These are phyloP conservation scores for Scedosporium boydii DNA, from an alignment of 2,329 filamentous ascomycete species.

Conservation along the genomic window DNA sequence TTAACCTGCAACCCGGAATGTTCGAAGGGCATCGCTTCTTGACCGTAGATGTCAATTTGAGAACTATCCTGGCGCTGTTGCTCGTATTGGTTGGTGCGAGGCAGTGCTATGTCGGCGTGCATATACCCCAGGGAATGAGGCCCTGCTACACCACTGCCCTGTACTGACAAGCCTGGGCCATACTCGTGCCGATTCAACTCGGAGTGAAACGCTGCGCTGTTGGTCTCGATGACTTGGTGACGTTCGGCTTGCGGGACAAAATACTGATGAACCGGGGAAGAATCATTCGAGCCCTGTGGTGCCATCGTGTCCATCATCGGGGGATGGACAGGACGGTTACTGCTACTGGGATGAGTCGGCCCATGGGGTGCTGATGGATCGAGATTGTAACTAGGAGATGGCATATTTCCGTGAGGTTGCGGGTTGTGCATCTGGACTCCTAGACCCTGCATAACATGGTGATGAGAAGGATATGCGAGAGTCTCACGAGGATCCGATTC, in stretches of 20 bases:
- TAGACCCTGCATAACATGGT: background rate
- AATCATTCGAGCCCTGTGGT: background rate
- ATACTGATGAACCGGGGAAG: background rate
- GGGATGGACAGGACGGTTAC: background rate
- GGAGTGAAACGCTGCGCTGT: background rate
- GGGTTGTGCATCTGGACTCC: background rate
- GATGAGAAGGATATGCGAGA: background rate
- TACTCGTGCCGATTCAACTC: background rate
- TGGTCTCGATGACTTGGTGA: constrained; percentile 1
- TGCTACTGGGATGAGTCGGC: background rate
- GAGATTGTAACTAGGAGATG: background rate
- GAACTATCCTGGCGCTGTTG: background rate
- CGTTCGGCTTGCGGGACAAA: background rate
- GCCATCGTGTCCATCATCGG: background rate
- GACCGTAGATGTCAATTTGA: background rate
- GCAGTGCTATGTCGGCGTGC: background rate
- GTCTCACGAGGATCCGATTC: background rate
- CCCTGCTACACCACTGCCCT: background rate
- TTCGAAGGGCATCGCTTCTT: background rate
- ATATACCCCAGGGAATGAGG: background rate
- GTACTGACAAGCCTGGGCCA: background rate
- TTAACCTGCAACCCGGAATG: background rate
- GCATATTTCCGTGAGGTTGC: background rate
- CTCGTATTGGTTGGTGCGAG: background rate
- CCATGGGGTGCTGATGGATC: background rate